A percentile compares a stretch with the other conserved stretches of the same genome.
Conservation (phyloP, 768 basidiomycete species). For the Serendipita sp. region DNA sequence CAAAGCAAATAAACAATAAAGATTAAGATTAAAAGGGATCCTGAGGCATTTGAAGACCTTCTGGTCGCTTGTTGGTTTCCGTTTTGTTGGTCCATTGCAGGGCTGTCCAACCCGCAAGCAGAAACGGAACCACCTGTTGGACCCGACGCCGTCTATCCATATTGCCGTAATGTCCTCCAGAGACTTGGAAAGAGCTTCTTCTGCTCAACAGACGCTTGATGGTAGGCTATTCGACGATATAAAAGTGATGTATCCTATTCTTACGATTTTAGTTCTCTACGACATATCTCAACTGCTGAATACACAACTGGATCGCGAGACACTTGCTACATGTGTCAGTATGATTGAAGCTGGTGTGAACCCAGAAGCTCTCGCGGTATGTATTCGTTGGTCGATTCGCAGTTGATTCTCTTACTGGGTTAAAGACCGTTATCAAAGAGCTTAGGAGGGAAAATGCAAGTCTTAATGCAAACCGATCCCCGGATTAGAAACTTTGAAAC, state of each 20-base stretch:
- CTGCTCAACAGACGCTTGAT: conserved; percentile 21
- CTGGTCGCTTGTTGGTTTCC: background rate
- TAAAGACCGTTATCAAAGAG: conserved; percentile 70
- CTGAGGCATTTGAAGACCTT: background rate
- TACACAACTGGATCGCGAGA: conserved; percentile 77
- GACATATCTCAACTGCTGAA: conserved; percentile 82
- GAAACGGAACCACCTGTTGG: background rate
- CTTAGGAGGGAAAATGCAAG: conserved; percentile 52
- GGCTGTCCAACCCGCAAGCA: background rate
- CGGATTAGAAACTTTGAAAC: background rate
- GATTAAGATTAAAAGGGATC: background rate
- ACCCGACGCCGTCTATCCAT: background rate
- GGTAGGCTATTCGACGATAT: conserved; percentile 19
- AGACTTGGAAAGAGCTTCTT: conserved; percentile 6
- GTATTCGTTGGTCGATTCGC: conserved; percentile 15
- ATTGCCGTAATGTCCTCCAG: conserved; percentile 1
- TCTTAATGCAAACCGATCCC: conserved; percentile 14
- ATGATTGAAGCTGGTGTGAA: conserved; percentile 90
- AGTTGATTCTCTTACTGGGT: background rate
- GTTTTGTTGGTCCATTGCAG: conserved; percentile 7
- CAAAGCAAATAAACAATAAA: background rate
- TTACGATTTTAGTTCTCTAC: conserved; percentile 41
- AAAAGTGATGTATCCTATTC: conserved; percentile 7
- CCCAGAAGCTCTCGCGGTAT: conserved; percentile 78
- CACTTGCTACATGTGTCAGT: conserved; percentile 77